Conservation (phyloP, 192 early-diverging fungal genomes). For the Backusella liffmaniae region DNA sequence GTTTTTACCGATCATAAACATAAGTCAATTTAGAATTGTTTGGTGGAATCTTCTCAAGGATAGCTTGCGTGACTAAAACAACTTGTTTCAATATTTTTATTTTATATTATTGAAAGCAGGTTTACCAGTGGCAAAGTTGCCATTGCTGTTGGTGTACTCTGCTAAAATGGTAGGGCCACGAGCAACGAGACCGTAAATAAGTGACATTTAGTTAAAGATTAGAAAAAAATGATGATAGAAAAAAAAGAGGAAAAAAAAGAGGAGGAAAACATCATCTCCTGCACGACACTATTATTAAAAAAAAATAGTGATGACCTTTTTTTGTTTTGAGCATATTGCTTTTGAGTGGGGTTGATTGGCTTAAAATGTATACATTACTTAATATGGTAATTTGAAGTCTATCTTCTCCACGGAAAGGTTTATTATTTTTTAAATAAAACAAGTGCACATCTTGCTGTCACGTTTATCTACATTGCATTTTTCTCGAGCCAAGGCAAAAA, state of each 20-base stretch:
- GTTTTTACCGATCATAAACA: slow-evolving; percentile 75
- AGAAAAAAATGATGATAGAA: background rate
- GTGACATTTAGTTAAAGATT: slow-evolving; percentile 52
- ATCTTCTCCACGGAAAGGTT: no score
- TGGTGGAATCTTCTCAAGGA: slow-evolving; percentile 86
- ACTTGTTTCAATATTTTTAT: background rate
- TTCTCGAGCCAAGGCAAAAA: no score
- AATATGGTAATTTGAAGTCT: background rate
- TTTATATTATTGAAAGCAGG: background rate
- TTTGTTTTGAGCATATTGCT: background rate
- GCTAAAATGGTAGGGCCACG: slow-evolving; percentile 75
- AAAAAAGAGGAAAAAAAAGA: background rate
- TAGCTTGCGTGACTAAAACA: slow-evolving; percentile 71
- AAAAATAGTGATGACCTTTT: background rate
- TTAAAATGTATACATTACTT: background rate
- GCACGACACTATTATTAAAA: background rate
- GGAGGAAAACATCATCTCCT: background rate
- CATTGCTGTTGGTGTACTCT: slow-evolving; percentile 78
- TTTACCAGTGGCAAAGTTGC: slow-evolving; percentile 76
- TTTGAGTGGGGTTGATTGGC: background rate
- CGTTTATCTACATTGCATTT: no score
- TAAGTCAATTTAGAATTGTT: slow-evolving; percentile 92
- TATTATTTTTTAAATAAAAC: no score
- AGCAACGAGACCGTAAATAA: slow-evolving; percentile 82
- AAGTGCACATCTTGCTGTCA: no score